Conservation (phyloP, 2,329 filamentous ascomycete species). For the Xylaria sp. region DNA sequence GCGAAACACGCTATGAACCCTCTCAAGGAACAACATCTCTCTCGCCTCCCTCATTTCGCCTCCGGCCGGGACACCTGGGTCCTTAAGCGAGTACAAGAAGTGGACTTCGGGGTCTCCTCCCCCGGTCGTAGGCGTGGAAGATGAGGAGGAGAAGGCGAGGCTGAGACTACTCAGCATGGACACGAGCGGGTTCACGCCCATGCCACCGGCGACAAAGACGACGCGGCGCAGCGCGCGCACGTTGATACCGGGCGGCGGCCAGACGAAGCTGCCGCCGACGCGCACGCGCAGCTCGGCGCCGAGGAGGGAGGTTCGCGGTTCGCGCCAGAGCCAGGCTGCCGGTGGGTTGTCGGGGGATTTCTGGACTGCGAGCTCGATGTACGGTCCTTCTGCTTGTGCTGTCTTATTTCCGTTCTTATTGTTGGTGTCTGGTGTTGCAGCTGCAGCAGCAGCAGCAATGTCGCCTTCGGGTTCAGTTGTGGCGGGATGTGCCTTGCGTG, state of each 20-base stretch:
- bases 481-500: constrained; percentile 49
- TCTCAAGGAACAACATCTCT: constrained; percentile 63
- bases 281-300: constrained; percentile 71
- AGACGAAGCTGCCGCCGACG: constrained; percentile 84
- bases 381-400: constrained; percentile 48
- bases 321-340: constrained; percentile 80
- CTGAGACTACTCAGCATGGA: constrained; percentile 76
- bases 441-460: background rate
- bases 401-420: background rate
- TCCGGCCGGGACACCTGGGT: constrained; percentile 34
- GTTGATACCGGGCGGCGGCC: constrained; percentile 70
- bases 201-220: constrained; percentile 82
- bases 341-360: constrained; percentile 75
- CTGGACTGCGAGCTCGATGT: constrained; percentile 84
- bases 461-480: background rate
- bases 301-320: constrained; percentile 64
- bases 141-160: constrained; percentile 50
- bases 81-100: constrained; percentile 71
- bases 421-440: background rate
- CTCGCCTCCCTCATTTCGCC: background rate
- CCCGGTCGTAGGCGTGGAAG: constrained; percentile 15
- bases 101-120: constrained; percentile 57
- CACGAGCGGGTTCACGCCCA: constrained; percentile 84
- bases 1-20: constrained; percentile 57
- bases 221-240: constrained; percentile 63